These are phyloP conservation scores for Phytophthora pluvialis DNA, from an alignment of 352 stramenopile genomes.

Conservation along the genomic window DNA sequence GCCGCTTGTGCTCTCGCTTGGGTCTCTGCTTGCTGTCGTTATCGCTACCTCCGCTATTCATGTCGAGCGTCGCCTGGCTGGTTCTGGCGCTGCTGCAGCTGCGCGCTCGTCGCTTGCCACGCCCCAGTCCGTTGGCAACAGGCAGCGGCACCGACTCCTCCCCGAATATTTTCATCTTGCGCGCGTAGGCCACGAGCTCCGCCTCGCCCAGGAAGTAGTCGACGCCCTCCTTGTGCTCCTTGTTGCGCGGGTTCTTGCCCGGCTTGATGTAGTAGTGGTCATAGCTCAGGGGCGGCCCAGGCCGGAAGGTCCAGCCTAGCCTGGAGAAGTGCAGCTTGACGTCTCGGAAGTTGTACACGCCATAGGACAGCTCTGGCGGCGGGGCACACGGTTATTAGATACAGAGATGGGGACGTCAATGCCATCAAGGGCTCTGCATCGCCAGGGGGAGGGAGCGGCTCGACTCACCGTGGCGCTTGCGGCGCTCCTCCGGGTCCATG, in stretches of 20 bases:
- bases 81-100: constrained; percentile 24
- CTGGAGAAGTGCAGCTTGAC: constrained; percentile 44
- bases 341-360: constrained; percentile 52
- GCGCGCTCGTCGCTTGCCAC: constrained; percentile 13
- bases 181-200: constrained; percentile 42
- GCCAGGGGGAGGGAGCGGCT: not conserved
- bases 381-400: not conserved
- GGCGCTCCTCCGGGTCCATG: constrained; percentile 35
- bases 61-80: not conserved
- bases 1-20: constrained; percentile 15
- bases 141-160: constrained; percentile 9
- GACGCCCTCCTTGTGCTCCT: constrained; percentile 29
- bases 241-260: constrained; percentile 29
- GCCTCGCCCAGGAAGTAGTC: constrained; percentile 54
- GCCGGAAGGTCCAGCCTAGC: constrained; percentile 29
- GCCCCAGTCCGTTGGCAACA: not conserved
- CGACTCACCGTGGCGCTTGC: constrained; percentile 31
- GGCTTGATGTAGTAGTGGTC: constrained; percentile 57
- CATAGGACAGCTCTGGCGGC: constrained; percentile 39
- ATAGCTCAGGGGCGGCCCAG: constrained; percentile 40
- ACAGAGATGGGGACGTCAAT: not conserved
- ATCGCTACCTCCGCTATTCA: constrained; percentile 14
- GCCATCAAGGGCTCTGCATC: not conserved
- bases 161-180: constrained; percentile 43
- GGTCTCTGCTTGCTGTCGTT: constrained; percentile 7